Evolutionary conservation across 345 rosid genomes (phyloP), one percentile per base, ranked within the genome.

Genomic region (Pelargonium nanum): DNA sequence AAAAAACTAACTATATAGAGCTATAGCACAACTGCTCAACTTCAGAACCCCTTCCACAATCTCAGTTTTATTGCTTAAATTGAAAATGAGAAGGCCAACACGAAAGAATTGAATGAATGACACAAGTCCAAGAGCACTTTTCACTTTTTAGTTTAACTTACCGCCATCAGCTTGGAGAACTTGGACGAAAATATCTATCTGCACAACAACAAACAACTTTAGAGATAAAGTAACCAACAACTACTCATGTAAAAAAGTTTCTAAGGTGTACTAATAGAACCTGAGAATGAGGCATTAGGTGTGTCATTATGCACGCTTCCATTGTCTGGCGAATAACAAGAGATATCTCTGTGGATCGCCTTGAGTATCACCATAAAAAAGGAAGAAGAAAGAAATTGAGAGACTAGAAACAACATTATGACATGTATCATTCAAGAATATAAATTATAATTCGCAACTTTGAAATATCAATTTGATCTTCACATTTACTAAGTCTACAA

Each of bases 161-260:
- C 99, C 99, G 79, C 99, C 99, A 72, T 93, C 97, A 6, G 97
- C 97, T 78, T 89, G 99, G 40, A 93, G 90, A 80, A 93, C 97
- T 77, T 89, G 99, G 19, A 89, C 87, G 70, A 81, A 93, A 26
- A 93, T 85, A 72, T 89, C 97, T 70, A 89, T 93, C 99, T 87
- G 89, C 75, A 75, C 40, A 60, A 58, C 17, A 26, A 56, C 9
- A 65, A 25, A 53, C 32, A 58, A 62, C 6, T 7, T 4, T 17
- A 75, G 19, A 69, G 56, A 21, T 53, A 57, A 65, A 55, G 21
- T 6, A 50, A 53, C 22, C 22, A 56, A 4, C 15, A 59, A 19
- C 28, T 22, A 17, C 8, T 22, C 12, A 2, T 3, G 3, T 5
- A 57, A 19, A 61, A 19, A 19, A 21, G 23, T 50, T 32, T 58